Conservation (phyloP, 192 early-diverging fungal species). For the Coemansia sp. region DNA sequence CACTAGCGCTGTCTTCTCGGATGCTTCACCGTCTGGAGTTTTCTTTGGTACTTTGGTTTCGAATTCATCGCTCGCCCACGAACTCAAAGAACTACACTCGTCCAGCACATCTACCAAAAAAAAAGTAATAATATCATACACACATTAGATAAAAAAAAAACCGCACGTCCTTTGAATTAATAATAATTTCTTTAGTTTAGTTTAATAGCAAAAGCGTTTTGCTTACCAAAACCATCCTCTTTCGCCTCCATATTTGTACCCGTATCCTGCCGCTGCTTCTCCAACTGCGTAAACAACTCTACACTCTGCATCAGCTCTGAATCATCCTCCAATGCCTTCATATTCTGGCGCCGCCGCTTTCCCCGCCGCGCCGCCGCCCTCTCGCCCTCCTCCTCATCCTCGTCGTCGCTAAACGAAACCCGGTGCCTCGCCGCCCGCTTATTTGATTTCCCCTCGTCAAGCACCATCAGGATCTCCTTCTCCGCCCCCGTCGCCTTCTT, state of each 20-base stretch:
- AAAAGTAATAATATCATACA: neutral
- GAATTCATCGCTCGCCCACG: slow-evolving; percentile 15
- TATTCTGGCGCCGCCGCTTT: slow-evolving; percentile 24
- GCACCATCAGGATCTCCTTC: slow-evolving; percentile 41
- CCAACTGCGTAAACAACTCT: slow-evolving; percentile 35
- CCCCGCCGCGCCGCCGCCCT: slow-evolving; percentile 8
- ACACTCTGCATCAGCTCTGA: slow-evolving; percentile 42
- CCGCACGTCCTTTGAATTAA: no score
- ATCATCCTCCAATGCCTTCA: slow-evolving; percentile 16
- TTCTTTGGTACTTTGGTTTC: neutral
- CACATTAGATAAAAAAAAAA: neutral
- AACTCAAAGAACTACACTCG: slow-evolving; percentile 37
- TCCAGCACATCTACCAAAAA: slow-evolving; percentile 20
- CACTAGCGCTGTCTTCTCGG: neutral
- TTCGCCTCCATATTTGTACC: neutral
- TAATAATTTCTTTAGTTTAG: neutral
- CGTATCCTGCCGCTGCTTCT: slow-evolving; percentile 23
- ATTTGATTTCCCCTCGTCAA: slow-evolving; percentile 25
- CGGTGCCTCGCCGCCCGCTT: slow-evolving; percentile 19
- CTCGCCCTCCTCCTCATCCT: slow-evolving; percentile 20
- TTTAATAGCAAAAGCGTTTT: neutral
- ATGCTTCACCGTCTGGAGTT: neutral
- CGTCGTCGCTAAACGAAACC: slow-evolving; percentile 52
- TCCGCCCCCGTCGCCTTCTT: slow-evolving; percentile 32
- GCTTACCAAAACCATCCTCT: slow-evolving; percentile 19